These are phyloP conservation scores for Arthrobotrys iridis DNA, from an alignment of 2,329 filamentous ascomycete genomes.

Conservation along the genomic window DNA sequence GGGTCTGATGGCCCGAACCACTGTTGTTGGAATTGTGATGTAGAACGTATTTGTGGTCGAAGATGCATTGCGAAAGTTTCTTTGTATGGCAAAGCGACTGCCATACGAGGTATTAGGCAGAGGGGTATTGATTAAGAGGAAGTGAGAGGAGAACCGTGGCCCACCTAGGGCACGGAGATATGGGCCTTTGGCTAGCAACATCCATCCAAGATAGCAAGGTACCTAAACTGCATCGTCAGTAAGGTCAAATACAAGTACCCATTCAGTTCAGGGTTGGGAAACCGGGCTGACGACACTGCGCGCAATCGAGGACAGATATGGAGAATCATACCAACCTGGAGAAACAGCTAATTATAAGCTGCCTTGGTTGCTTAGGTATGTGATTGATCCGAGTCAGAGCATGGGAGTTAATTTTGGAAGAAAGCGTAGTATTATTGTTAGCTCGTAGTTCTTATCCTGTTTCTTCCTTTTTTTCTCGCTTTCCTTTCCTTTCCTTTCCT, in stretches of 20 bases:
- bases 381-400: too few species aligned
- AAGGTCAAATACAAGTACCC: too few species aligned
- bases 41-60: not conserved
- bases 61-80: not conserved
- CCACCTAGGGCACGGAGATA: slow-evolving; percentile 21
- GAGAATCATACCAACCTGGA: too few species aligned
- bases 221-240: not conserved
- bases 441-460: too few species aligned
- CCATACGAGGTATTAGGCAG: not conserved
- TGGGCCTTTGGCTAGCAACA: slow-evolving; percentile 29
- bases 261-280: too few species aligned
- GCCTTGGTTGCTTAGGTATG: too few species aligned
- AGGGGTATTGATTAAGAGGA: not conserved
- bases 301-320: too few species aligned
- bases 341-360: too few species aligned
- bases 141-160: not conserved
- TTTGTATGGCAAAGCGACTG: not conserved
- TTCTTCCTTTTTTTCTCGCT: not conserved
- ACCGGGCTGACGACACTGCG: too few species aligned
- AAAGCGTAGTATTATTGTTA: too few species aligned
- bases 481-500: not conserved
- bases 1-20: not conserved
- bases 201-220: slow-evolving; percentile 25
- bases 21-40: slow-evolving; percentile 6
- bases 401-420: too few species aligned